Base-by-base conservation (phyloP, 2,329 filamentous ascomycete species). In the Trichophyton simii region DNA sequence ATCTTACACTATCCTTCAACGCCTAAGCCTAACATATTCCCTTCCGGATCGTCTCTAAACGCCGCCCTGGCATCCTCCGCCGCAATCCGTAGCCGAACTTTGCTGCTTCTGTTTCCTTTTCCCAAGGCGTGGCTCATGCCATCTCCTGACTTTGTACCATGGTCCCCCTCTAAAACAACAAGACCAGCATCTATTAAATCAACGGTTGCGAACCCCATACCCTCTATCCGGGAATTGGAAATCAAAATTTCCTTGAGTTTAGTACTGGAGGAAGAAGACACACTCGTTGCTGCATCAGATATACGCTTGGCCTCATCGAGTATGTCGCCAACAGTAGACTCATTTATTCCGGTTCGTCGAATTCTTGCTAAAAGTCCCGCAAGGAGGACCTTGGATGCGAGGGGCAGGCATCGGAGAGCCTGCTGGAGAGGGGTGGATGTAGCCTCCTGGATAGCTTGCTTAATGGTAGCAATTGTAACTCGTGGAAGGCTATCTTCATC, bases 391-490 rank as follows among this genome's bases (percentile, higher is more conserved):
- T 96, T 96, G 11, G 87, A 86, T 28, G 86, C 82, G 48, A 96
- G 80, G 0, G 94, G 89, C 22, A 97, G 82, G 18, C 85, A 83
- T 58, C 90, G 87, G 41, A 99, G 82, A 70, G 91, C 91, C 71
- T 94, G 89, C 71, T 96, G 92, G 62, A 96, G 79, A 1, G 94
- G 94, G 61, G 89, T 96, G 3, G 88, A 91, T 0, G 92, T 97
- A 3, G 92, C 91, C 76, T 99, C 94, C 68, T 88, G 89, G 73
- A 99, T 97, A 41, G 94, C 94, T 70, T 89, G 86, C 73, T 95
- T 95, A 72, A 97, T 88, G 3, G 90, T 96, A 59, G 88, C 85
- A 69, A 97, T 96, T 0, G 91, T 96, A 46, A 99, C 94, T 59
- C 86, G 82, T 41, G 79, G 79, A 20, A 70, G 72, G 11, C 18